Base-by-base conservation (phyloP, 106 monocot species). In the Chionographis japonica region DNA sequence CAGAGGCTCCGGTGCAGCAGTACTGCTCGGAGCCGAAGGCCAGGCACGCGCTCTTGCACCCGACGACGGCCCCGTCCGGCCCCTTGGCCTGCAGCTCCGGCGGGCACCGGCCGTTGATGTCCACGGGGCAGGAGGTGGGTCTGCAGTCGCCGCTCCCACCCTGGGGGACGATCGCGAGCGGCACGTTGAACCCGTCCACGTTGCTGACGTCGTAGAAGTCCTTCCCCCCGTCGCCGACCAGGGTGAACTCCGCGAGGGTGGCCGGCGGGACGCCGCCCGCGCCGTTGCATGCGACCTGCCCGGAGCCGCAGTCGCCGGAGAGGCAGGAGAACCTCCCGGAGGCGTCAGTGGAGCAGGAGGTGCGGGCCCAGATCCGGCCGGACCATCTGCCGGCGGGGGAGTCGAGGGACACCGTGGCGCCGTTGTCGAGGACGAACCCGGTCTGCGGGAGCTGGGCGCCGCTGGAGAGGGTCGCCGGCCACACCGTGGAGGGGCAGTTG, bases 101-200 rank as follows among this genome's bases (percentile, higher is more conserved):
- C 5, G 79, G 86, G 70, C 86, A 87, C 0, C 43, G 8, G 3
- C 16, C 38, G 58, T 83, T 79, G 27, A 87, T 51, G 58, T 87
- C 10, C 27, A 6, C 57, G 16, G 68, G 7, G 66, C 86, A 86
- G 2, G 51, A 4, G 17, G 58, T 60, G 40, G 77, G 7, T 12
- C 8, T 40, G 70, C 80, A 85, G 12, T 4, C 40, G 9, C 57
- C 41, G 2, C 43, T 7, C 0, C 17, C 55, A 1, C 69, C 70
- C 38, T n/a, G 9, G 0, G 86, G 62, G 1, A 20, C 4, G 2
- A 87, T 46, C 3, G 54, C 27, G 8, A 83, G 42, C 18, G 87
- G 83, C 4, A 83, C 0, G 74, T 87, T 87, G 70, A 79, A 87
- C 2, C 86, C 86, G 68, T 87, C 82, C 1, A 87, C 83, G 10